phyloP scores from a whole-genome alignment of 75 land plant genomes.

The Picea glauca region DNA sequence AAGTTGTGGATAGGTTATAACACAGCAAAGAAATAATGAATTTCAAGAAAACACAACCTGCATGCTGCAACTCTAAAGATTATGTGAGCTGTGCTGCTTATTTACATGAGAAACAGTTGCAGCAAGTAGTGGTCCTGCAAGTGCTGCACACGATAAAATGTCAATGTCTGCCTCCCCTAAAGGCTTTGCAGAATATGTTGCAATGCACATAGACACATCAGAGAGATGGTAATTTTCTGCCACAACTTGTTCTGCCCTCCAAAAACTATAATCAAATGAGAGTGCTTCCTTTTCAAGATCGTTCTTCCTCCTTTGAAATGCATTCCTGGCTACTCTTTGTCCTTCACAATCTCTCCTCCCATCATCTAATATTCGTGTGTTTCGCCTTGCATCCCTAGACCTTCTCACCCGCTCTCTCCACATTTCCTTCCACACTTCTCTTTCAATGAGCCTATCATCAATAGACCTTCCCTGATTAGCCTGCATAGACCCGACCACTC shows the following conservation, averaged over 20 bases:
- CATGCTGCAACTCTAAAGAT: slow-evolving; percentile 16
- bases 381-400: slow-evolving; percentile 19
- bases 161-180: slow-evolving; percentile 22
- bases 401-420: slow-evolving; percentile 20
- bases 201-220: slow-evolving; percentile 9
- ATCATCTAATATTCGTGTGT: neutral
- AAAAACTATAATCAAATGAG: slow-evolving; percentile 39
- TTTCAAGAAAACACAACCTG: neutral
- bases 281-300: slow-evolving; percentile 21
- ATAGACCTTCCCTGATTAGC: slow-evolving; percentile 5
- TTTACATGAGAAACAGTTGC: slow-evolving; percentile 43
- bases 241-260: slow-evolving; percentile 33
- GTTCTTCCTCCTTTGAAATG: neutral
- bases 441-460: neutral
- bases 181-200: slow-evolving; percentile 35
- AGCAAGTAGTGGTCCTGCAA: slow-evolving; percentile 41
- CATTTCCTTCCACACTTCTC: slow-evolving; percentile 15
- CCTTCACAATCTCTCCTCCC: neutral
- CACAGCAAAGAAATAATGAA: neutral
- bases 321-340: neutral
- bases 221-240: neutral
- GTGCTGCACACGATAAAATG: slow-evolving; percentile 18
- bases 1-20: neutral
- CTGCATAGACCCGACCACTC: neutral
- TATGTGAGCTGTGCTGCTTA: slow-evolving; percentile 26